Evolutionary conservation across 1,284 basidiomycete species (phyloP).

Genomic region (Sanghuangporus weigelae): DNA sequence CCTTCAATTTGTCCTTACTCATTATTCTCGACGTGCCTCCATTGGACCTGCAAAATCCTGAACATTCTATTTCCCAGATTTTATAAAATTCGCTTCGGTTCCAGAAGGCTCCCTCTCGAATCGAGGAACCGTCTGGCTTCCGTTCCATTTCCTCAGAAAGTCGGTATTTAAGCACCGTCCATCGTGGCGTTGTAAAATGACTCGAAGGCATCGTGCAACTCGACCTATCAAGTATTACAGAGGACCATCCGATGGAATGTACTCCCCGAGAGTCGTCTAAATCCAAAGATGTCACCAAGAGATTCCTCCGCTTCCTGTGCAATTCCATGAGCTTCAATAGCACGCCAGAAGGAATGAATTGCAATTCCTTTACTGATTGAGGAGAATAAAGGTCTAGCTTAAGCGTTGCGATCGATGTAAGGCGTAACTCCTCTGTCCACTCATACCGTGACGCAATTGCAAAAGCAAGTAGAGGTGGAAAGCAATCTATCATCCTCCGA

Average conservation of each 20-base stretch:
- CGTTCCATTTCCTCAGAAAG: neutral
- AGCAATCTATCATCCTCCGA: neutral
- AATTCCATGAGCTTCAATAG: constrained; percentile 7
- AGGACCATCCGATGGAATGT: neutral
- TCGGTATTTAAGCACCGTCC: neutral
- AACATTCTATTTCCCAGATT: neutral
- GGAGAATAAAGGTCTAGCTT: neutral
- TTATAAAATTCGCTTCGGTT: neutral
- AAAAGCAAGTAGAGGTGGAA: neutral
- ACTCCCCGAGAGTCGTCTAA: neutral
- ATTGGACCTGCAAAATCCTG: neutral
- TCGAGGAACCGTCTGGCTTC: neutral
- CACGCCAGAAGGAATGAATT: neutral
- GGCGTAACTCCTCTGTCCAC: neutral
- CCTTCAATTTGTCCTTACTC: neutral
- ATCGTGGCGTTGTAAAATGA: neutral
- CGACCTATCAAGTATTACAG: neutral
- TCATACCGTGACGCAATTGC: neutral
- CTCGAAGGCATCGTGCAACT: neutral
- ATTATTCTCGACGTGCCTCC: neutral
- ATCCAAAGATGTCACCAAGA: neutral
- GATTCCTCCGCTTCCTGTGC: constrained; percentile 3
- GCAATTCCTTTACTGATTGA: neutral
- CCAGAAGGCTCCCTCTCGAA: neutral
- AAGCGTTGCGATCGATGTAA: constrained; percentile 5